Conservation (phyloP, 1,284 basidiomycete species). For the Moesziomyces globuligerus region DNA sequence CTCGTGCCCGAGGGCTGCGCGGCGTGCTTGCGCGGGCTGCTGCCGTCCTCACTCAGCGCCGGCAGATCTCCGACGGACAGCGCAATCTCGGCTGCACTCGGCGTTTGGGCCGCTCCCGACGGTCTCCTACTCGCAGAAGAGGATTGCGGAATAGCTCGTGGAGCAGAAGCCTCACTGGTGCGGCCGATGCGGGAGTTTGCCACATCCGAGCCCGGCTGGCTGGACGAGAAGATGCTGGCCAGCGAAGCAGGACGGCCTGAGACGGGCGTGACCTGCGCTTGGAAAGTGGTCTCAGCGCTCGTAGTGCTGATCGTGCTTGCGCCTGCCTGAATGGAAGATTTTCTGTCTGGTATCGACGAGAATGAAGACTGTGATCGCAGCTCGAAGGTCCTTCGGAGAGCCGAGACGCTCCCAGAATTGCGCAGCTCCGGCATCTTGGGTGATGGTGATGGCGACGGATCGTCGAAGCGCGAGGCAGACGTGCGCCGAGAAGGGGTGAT, state of each 20-base stretch:
- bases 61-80: slow-evolving; percentile 4
- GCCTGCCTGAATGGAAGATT: slow-evolving; percentile 28
- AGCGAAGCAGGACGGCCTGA: slow-evolving; percentile 49
- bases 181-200: slow-evolving; percentile 11
- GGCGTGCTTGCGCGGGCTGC: slow-evolving; percentile 10
- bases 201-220: slow-evolving; percentile 1
- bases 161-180: slow-evolving; percentile 1
- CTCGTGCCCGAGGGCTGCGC: slow-evolving; percentile 21
- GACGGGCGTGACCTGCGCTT: slow-evolving; percentile 45
- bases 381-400: slow-evolving; percentile 29
- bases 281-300: slow-evolving; percentile 45
- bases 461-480: slow-evolving; percentile 4
- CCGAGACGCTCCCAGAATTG: slow-evolving; percentile 25
- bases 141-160: slow-evolving; percentile 18
- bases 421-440: slow-evolving; percentile 11
- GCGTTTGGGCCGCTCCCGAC: slow-evolving; percentile 2
- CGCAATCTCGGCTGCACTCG: slow-evolving; percentile 1
- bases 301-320: slow-evolving; percentile 25
- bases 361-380: slow-evolving; percentile 40
- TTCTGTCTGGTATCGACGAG: slow-evolving; percentile 38
- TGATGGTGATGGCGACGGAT: slow-evolving; percentile 6
- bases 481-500: slow-evolving; percentile 12
- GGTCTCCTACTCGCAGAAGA: slow-evolving; percentile 5
- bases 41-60: slow-evolving; percentile 1
- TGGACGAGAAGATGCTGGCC: slow-evolving; percentile 48